A percentile compares a stretch with the other conserved stretches of the same genome.
Conservation (phyloP, 208 protist species). For the Phytomonas sp. region DNA sequence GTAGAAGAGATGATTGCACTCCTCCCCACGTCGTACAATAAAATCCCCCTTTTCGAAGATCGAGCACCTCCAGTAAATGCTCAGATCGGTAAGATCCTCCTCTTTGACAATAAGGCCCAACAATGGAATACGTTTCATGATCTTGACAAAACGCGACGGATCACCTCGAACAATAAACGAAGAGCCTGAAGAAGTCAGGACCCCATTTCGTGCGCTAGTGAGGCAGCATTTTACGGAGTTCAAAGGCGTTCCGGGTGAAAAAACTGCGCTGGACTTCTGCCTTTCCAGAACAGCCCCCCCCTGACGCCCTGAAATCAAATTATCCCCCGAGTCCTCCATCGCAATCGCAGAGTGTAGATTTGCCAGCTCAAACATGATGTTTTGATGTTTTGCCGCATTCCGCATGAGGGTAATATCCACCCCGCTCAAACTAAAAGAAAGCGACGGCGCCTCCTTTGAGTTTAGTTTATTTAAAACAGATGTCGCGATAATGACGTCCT, state of each 20-base stretch:
- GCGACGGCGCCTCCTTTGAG: not conserved
- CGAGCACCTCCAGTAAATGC: constrained; percentile 32
- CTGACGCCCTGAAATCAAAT: not conserved
- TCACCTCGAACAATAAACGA: not conserved
- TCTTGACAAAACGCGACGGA: not conserved
- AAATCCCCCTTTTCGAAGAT: constrained; percentile 33
- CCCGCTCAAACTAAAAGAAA: not conserved
- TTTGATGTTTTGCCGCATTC: not conserved
- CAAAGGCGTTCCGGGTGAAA: not conserved
- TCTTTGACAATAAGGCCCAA: constrained; percentile 19
- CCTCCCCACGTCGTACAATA: constrained; percentile 45
- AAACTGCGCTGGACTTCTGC: not conserved
- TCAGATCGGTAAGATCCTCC: constrained; percentile 14
- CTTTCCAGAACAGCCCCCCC: not conserved
- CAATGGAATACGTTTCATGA: constrained; percentile 24
- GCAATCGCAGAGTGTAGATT: not conserved
- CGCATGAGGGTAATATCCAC: not conserved
- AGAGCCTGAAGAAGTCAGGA: not conserved
- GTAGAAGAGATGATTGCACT: constrained; percentile 68
- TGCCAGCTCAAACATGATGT: not conserved
- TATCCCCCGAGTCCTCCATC: not conserved
- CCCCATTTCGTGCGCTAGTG: not conserved
- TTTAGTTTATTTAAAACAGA: not conserved
- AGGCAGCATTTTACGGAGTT: not conserved
- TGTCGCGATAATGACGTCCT: constrained; percentile 8